Base-by-base conservation (phyloP, 225 moss, liverwort and hornwort genomes). In the Bryoerythrophyllum caledonicum region DNA sequence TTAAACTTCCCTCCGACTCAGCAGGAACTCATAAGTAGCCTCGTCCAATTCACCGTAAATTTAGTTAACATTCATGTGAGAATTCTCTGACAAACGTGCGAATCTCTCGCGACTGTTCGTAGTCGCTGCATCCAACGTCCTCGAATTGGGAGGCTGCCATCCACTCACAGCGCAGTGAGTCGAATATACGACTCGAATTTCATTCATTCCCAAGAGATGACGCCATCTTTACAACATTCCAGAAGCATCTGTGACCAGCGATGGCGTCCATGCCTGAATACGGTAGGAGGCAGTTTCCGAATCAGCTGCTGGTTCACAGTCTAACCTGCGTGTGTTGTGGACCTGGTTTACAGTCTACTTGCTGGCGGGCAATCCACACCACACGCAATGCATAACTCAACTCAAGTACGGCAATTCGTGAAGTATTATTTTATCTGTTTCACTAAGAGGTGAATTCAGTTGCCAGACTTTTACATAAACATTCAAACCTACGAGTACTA, bases 51-150 rank as follows among this genome's bases (percentile, higher is more conserved):
- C n/a, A n/a, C n/a, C 3, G 43, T 10, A 57, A 60, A 30, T 48
- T 63, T 57, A n/a, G 68, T 2, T 3, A 0, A 41, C 6, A 46
- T 46, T 7, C n/a, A n/a, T n/a, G n/a, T n/a, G n/a, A n/a, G n/a
- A n/a, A n/a, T n/a, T 58, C 59, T 67, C 63, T 56, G 66, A 60
- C 60, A 61, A 2, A 1, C 0, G 0, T 0, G 4, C 1, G 82
- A 82, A 78, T 41, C 28, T 78, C 2, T 78, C 44, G 27, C 14
- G 7, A 73, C 78, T 69, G 78, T 82, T 82, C 32, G 3, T 5
- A 70, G 7, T 51, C 49, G 19, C 24, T 40, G 17, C 2, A 70
- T 65, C 70, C 59, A 55, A 43, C 3, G 14, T 27, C 62, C 73
- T 64, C 8, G 10, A 48, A 24, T 63, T n/a, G 13, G 74, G 64